Evolutionary conservation across 331 rosid genomes (phyloP), one percentile per base, ranked within the genome.

Genomic region (Saraca asoca): DNA sequence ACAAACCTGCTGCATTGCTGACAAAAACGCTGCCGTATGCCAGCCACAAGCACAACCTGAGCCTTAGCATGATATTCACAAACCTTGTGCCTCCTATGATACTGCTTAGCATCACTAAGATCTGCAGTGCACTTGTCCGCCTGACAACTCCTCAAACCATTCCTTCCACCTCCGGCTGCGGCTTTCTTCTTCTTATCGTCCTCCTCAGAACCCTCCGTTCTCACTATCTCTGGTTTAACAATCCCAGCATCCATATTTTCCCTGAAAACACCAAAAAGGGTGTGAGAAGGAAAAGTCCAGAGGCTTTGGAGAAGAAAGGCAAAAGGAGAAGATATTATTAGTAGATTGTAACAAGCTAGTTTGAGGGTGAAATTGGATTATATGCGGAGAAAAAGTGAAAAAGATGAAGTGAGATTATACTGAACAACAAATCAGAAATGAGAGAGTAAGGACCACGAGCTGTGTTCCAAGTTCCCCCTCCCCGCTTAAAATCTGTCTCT

Each of bases 1-100:
- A 3, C 43, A 48, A 67, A 88, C 95, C 95, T 85, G 95, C 92
- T 88, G 69, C 95, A 88, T 83, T 88, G 95, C 73, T 88, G 92
- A 70, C 92, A 88, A 69, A 88, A 88, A 42, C 95, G 81, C 53
- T 85, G 89, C 42, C 77, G 61, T 0, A 56, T 53, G 41, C 95
- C 95, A n/a, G 41, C 68, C 16, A 88, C 87, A 54, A 85, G 59
- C 51, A 83, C 95, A n/a, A 70, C 79, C 81, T 78, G 88, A 75
- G 92, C 85, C 77, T 88, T 85, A 51, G 92, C 77, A 66, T 88
- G 95, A 42, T 45, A 54, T 68, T 88, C 88, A 62, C 95, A 88
- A 15, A 88, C 92, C 81, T 58, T 88, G 60, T 83, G 92, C 70
- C 85, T 81, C 80, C 73, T 61, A 20, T 88, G 90, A 51, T 85